Percentiles rank a stretch among this genome's conserved stretches.
phyloP scores from a whole-genome alignment of 176 grass and related monocot genomes.

The Rhynchospora pubera region DNA sequence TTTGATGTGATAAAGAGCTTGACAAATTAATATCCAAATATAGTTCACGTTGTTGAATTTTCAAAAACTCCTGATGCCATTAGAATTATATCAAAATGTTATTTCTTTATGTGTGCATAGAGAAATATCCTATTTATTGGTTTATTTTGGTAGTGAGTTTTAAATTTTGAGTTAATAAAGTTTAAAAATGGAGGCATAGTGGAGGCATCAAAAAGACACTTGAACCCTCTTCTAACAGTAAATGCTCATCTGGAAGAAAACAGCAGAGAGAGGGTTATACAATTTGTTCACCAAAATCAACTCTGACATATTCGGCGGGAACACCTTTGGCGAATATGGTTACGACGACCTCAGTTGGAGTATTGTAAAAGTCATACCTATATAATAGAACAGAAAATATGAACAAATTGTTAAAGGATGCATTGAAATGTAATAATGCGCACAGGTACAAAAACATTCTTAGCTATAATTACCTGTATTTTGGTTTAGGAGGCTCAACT shows the following conservation, averaged over 20 bases:
- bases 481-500: constrained; percentile 44
- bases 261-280: constrained; percentile 30
- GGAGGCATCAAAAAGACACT: too few species aligned
- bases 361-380: constrained; percentile 82
- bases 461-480: constrained; percentile 48
- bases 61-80: too few species aligned
- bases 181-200: too few species aligned
- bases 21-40: too few species aligned
- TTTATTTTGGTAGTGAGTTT: too few species aligned
- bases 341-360: constrained; percentile 51
- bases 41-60: too few species aligned
- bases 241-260: neutral
- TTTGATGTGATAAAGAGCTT: too few species aligned
- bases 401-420: neutral
- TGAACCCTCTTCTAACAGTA: too few species aligned
- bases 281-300: constrained; percentile 93
- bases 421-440: neutral
- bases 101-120: too few species aligned
- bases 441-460: neutral
- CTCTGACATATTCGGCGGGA: constrained; percentile 43
- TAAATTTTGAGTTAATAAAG: too few species aligned
- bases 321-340: constrained; percentile 76
- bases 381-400: constrained; percentile 17
- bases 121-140: too few species aligned
- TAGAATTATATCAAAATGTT: too few species aligned